Evolutionary conservation across 495 filamentous ascomycete species (phyloP).

Genomic region (Penicillium pancosmium): DNA sequence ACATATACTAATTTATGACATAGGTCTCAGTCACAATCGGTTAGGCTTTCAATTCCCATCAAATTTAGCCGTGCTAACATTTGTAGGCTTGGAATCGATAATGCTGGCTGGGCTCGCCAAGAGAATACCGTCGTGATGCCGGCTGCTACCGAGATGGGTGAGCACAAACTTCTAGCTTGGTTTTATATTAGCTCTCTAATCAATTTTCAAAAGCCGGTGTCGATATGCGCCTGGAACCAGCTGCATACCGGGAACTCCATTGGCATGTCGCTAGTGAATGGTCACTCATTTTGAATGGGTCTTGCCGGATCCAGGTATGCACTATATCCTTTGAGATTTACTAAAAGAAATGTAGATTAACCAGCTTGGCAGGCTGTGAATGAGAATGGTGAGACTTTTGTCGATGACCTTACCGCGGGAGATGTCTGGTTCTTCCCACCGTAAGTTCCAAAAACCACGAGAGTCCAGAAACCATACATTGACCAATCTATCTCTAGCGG

Average conservation of each 20-base stretch:
- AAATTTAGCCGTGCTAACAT: conserved; percentile 5
- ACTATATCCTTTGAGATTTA: background rate
- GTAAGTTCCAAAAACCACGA: conserved; percentile 15
- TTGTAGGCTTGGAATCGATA: conserved; percentile 52
- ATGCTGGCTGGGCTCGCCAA: conserved; percentile 70
- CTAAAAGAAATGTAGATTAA: background rate
- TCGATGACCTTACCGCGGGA: conserved; percentile 66
- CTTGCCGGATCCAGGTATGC: conserved; percentile 53
- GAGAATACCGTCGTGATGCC: conserved; percentile 67
- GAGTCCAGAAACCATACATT: background rate
- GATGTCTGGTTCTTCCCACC: conserved; percentile 75
- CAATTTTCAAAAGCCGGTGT: conserved; percentile 56
- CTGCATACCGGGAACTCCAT: conserved; percentile 70
- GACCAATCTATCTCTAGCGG: conserved; percentile 40
- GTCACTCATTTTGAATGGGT: conserved; percentile 67
- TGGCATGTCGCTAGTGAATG: conserved; percentile 74
- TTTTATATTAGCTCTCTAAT: background rate
- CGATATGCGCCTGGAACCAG: conserved; percentile 71
- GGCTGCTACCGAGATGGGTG: conserved; percentile 58
- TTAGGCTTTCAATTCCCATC: conserved; percentile 11
- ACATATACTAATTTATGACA: background rate
- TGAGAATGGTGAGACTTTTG: conserved; percentile 62
- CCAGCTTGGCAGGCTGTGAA: conserved; percentile 52
- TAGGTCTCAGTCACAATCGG: conserved; percentile 61
- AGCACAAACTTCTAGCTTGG: background rate